These are phyloP conservation scores for Backusella westeae DNA, from an alignment of 192 early-diverging fungal genomes.

Conservation along the genomic window DNA sequence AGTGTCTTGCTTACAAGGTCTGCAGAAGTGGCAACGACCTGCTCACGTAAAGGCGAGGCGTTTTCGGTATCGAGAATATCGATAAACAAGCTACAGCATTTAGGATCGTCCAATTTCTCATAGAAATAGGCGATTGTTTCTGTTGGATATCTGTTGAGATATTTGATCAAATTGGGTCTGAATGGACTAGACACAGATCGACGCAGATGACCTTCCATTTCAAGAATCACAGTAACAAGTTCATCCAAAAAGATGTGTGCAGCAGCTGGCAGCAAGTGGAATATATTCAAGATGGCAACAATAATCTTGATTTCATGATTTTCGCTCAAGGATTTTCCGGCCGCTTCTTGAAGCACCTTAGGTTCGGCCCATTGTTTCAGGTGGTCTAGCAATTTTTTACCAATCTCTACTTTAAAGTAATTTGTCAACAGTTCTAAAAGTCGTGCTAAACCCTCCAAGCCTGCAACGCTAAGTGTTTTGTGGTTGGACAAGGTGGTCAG, in stretches of 20 bases:
- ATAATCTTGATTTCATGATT: slow-evolving; percentile 93
- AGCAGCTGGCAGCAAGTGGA: slow-evolving; percentile 86
- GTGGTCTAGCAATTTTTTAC: slow-evolving; percentile 98
- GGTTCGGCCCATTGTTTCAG: slow-evolving; percentile 91
- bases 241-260: slow-evolving; percentile 93
- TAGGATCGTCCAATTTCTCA: slow-evolving; percentile 56
- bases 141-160: slow-evolving; percentile 82
- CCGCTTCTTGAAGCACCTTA: slow-evolving; percentile 72
- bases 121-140: slow-evolving; percentile 88
- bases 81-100: slow-evolving; percentile 64
- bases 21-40: slow-evolving; percentile 56
- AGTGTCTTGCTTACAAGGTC: slow-evolving; percentile 52
- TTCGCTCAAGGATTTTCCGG: slow-evolving; percentile 81
- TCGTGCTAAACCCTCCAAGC: slow-evolving; percentile 91
- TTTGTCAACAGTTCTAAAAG: slow-evolving; percentile 91
- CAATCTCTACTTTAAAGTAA: slow-evolving; percentile 99
- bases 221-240: slow-evolving; percentile 81
- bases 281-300: slow-evolving; percentile 91
- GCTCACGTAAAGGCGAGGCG: slow-evolving; percentile 60
- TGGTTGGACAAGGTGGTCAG: slow-evolving; percentile 93
- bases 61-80: slow-evolving; percentile 53
- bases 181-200: slow-evolving; percentile 92
- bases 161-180: slow-evolving; percentile 84
- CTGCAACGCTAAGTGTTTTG: slow-evolving; percentile 89
- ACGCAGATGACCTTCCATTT: slow-evolving; percentile 80